Base-by-base conservation (phyloP, 2,329 filamentous ascomycete species). In the Pseudogymnoascus sp. region DNA sequence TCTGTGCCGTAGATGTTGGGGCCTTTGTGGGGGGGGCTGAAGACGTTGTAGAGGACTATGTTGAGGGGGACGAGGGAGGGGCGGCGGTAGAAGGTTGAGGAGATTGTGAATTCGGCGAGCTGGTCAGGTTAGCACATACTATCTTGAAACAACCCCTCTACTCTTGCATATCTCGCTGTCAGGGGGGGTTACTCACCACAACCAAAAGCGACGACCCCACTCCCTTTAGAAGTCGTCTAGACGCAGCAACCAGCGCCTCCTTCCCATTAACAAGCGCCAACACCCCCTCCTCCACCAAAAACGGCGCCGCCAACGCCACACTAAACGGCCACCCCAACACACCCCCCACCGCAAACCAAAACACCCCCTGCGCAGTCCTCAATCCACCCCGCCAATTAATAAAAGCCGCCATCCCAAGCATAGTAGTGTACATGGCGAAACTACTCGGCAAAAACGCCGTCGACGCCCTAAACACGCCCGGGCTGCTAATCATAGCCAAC, bases 251-350 rank as follows among this genome's bases (percentile, higher is more conserved):
- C 2, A 90, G 72, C 12, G 84, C 81, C n/a, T 85, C 82, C 62
- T 78, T 79, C 66, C 82, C 81, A 59, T 82, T 81, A 38, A 86
- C 75, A 19, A 79, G 50, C 6, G 81, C 79, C 56, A 86, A 76
- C 2, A 92, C 73, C 2, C 85, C 72, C 70, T 97, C 93, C 73
- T 97, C 93, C 0, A 88, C 70, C 28, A 97, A 73, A 71, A 95
- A 96, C 0, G 95, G 95, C 5, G 88, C 76, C 62, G 89, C 86
- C 41, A 99, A 80, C 8, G 91, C 93, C 38, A 88, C 87, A 11
- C 92, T 88, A 78, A 99, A 99, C 0, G 95, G 95, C 95, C 95
- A 99, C 0, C 95, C 95, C 8, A 99, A 78, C 41, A 96, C 82
- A 6, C 89, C 90, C 33, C 91, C 95, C 7, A 91, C 78, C 12